Evolutionary conservation across 75 land plant genomes (phyloP).

Genomic region (Cryptomeria japonica): DNA sequence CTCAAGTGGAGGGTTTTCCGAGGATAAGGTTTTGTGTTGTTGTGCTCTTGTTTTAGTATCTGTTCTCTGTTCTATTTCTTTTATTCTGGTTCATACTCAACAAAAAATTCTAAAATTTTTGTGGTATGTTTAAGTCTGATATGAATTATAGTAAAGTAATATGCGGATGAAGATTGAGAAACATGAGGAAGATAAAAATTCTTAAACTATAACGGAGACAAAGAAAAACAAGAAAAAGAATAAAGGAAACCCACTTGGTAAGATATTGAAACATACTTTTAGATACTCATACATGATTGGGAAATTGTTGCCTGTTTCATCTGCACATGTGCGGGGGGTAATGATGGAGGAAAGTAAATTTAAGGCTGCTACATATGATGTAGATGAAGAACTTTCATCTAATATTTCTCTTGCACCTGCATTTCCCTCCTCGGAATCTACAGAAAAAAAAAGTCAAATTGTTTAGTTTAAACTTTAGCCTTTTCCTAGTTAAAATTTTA

Average conservation of each 20-base stretch:
- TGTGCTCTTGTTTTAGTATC: no score
- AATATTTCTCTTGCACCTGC: neutral
- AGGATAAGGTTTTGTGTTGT: no score
- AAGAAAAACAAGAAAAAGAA: conserved; percentile 10
- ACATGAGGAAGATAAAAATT: neutral
- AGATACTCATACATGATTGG: conserved; percentile 56
- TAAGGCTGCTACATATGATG: conserved; percentile 51
- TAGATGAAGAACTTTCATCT: neutral
- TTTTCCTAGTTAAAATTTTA: neutral
- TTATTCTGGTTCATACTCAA: no score
- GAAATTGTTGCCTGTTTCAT: conserved; percentile 52
- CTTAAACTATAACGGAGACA: neutral
- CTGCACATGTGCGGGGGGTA: conserved; percentile 49
- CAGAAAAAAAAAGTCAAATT: neutral
- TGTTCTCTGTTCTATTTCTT: no score
- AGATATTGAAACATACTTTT: conserved; percentile 26
- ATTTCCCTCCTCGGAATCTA: neutral
- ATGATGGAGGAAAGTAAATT: conserved; percentile 60
- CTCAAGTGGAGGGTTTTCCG: no score
- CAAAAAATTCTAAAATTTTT: neutral
- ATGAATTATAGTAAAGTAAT: no score
- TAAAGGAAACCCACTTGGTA: neutral
- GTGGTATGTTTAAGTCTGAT: neutral
- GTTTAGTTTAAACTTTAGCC: neutral
- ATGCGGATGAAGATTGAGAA: neutral